Conservation (phyloP, 805 yeast genomes). For the Myxozyma monticola region DNA sequence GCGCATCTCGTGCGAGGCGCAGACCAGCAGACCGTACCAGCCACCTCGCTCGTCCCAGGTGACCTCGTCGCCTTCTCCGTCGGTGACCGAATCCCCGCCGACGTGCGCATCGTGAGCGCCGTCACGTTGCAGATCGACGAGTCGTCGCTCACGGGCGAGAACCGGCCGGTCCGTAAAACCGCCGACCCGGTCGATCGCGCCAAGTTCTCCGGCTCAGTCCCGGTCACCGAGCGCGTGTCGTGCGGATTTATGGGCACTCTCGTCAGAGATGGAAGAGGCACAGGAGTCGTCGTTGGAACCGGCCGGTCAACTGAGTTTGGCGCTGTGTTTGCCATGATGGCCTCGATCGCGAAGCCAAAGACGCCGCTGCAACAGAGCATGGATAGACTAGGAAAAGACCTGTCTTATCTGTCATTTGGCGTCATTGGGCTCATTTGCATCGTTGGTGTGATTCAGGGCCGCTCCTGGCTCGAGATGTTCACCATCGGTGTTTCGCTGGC, state of each 20-base stretch:
- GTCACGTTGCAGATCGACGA: slow-evolving; percentile 86
- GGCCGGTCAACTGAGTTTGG: slow-evolving; percentile 92
- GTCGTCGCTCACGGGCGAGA: slow-evolving; percentile 93
- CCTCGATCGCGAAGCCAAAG: slow-evolving; percentile 92
- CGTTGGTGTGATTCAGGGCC: slow-evolving; percentile 87
- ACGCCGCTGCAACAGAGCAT: slow-evolving; percentile 94
- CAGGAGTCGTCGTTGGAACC: slow-evolving; percentile 90
- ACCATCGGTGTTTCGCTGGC: slow-evolving; percentile 96
- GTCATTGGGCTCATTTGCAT: slow-evolving; percentile 91
- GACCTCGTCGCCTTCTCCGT: slow-evolving; percentile 85
- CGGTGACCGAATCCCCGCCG: slow-evolving; percentile 98
- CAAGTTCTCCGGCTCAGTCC: slow-evolving; percentile 30
- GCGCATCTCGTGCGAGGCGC: slow-evolving; percentile 87
- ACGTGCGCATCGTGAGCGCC: slow-evolving; percentile 74
- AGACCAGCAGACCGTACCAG: slow-evolving; percentile 64
- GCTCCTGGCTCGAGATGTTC: slow-evolving; percentile 96
- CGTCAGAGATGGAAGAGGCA: slow-evolving; percentile 93
- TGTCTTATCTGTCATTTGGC: slow-evolving; percentile 78
- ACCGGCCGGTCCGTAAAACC: slow-evolving; percentile 75
- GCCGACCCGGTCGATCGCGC: slow-evolving; percentile 46
- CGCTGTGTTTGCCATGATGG: slow-evolving; percentile 91
- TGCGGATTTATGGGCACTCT: slow-evolving; percentile 97
- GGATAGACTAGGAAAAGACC: slow-evolving; percentile 93
- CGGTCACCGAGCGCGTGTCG: slow-evolving; percentile 67
- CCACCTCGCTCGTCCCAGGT: slow-evolving; percentile 90